These are phyloP conservation scores for Sordaria brevicollis DNA, from an alignment of 495 filamentous ascomycete genomes.

Conservation along the genomic window DNA sequence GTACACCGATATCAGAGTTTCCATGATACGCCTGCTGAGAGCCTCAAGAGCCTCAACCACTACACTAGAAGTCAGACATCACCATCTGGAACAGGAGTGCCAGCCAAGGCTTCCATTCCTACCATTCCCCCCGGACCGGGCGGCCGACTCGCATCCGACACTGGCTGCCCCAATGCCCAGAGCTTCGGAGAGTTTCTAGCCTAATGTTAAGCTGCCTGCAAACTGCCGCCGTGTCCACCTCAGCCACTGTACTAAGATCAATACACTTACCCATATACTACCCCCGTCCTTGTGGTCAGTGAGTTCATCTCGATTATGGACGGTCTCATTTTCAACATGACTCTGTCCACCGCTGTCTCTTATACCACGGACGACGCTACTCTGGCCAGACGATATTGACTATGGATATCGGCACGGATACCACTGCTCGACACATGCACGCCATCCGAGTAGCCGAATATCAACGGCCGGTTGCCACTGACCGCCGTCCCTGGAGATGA, in stretches of 20 bases:
- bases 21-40: too few species aligned
- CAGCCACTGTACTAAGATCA: neutral
- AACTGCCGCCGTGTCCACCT: neutral
- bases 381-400: neutral
- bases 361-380: neutral
- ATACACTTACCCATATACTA: neutral
- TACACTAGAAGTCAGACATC: neutral
- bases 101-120: neutral
- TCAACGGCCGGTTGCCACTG: neutral
- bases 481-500: neutral
- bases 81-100: neutral
- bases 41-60: neutral
- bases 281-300: neutral
- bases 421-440: neutral
- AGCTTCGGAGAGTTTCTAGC: neutral
- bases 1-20: too few species aligned
- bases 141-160: neutral
- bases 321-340: neutral
- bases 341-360: neutral
- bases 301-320: neutral
- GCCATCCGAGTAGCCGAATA: neutral
- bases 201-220: neutral
- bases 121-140: neutral
- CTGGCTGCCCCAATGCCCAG: neutral
- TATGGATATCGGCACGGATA: neutral